phyloP scores from a whole-genome alignment of 2,329 filamentous ascomycete species.

The Fusarium kyushuense region DNA sequence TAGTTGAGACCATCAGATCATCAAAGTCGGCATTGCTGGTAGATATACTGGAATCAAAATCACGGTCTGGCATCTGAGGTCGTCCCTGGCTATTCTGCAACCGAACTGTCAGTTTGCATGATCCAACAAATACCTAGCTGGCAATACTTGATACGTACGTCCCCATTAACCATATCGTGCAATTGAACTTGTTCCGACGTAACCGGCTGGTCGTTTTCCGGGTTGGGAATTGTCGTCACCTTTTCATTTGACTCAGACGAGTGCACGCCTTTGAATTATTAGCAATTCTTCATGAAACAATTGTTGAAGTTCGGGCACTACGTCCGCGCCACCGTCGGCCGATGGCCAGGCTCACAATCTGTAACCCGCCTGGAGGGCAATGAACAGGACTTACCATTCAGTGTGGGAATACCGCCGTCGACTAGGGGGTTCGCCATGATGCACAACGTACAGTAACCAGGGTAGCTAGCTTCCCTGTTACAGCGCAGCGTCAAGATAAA shows the following conservation, averaged over 20 bases:
- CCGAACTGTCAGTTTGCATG: constrained; percentile 12
- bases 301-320: not conserved
- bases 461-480: not conserved
- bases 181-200: constrained; percentile 20
- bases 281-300: constrained; percentile 12
- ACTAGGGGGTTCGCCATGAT: constrained; percentile 36
- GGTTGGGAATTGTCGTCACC: constrained; percentile 39
- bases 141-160: constrained; percentile 18
- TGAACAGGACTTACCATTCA: constrained; percentile 40
- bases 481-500: constrained; percentile 1
- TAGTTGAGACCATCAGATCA: constrained; percentile 25
- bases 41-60: constrained; percentile 33
- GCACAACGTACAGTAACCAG: not conserved
- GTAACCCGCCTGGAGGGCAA: not conserved
- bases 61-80: constrained; percentile 24
- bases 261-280: constrained; percentile 21
- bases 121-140: not conserved
- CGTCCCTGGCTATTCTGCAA: constrained; percentile 11
- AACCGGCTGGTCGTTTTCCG: constrained; percentile 28
- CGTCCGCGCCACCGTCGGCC: not conserved
- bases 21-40: constrained; percentile 39
- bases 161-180: constrained; percentile 7
- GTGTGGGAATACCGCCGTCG: constrained; percentile 13
- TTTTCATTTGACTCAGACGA: constrained; percentile 38
- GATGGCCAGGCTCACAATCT: not conserved